Evolutionary conservation across 225 moss, liverwort and hornwort genomes (phyloP), one percentile per base, ranked within the genome.

Genomic region (Physcomitrium patens): DNA sequence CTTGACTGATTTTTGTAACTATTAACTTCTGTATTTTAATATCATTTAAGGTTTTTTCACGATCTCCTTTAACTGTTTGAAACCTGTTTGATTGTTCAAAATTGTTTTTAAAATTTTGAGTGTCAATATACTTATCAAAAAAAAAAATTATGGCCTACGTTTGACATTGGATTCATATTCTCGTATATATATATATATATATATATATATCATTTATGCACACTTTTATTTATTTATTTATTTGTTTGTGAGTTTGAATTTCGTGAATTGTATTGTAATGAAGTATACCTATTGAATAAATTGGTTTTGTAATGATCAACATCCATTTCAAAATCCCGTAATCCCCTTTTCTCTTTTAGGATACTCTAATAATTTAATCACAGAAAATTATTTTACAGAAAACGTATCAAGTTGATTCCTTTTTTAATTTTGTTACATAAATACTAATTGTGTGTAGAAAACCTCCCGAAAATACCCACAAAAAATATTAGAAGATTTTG

Each of bases 1-100:
- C 77, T 62, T 77, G 74, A 27, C 48, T 54, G 44, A 51, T 10
- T 5, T 80, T 66, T 67, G 77, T 65, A 67, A 84, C 56, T 15
- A 43, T 4, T 50, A 54, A 22, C 50, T 67, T 84, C 53, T 77
- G 26, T 9, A 8, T 1, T 67, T 77, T 73, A 12, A 84, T 0
- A 31, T 77, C 74, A n/a, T 3, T 70, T 4, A 74, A 65, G 4
- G 27, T 24, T 74, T 11, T 56, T 65, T 67, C 56, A 67, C 77
- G 80, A 12, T 67, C 1, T 7, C 1, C 1, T 57, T 77, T 84
- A 0, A 63, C 0, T 53, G 3, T 2, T 59, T 60, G 73, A 19
- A 80, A 76, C 3, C 83, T 83, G 5, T 31, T 2, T 2, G 3
- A 31, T 31, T 2, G 31, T 31, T 31, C 31, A 2, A 31, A 2